These are phyloP conservation scores for Corynascus novoguineensis DNA, from an alignment of 495 filamentous ascomycete genomes.

Conservation along the genomic window DNA sequence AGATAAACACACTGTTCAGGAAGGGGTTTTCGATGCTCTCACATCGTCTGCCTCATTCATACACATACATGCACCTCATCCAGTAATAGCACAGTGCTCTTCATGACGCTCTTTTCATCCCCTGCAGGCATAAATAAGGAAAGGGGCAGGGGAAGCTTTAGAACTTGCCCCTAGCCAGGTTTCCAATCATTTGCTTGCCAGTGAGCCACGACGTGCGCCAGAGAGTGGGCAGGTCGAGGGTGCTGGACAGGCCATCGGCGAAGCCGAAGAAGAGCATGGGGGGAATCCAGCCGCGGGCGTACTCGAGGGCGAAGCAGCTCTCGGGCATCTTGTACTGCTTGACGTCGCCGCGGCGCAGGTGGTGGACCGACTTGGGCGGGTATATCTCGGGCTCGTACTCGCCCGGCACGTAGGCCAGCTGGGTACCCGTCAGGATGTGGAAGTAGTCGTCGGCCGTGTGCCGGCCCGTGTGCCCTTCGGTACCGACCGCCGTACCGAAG, in stretches of 20 bases:
- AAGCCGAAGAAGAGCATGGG: slow-evolving; percentile 85
- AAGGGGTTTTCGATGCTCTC: no score
- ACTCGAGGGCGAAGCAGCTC: slow-evolving; percentile 80
- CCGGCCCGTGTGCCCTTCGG: slow-evolving; percentile 78
- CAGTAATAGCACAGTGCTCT: no score
- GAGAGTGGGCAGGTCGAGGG: slow-evolving; percentile 70
- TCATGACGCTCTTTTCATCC: neutral
- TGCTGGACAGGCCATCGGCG: slow-evolving; percentile 69
- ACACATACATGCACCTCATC: no score
- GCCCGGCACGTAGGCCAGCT: slow-evolving; percentile 67
- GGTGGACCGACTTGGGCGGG: slow-evolving; percentile 68
- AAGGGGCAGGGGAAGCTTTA: slow-evolving; percentile 29
- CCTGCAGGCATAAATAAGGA: neutral
- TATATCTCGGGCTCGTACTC: slow-evolving; percentile 67
- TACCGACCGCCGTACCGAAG: slow-evolving; percentile 72
- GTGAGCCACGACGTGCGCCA: slow-evolving; percentile 71
- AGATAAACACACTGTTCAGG: no score
- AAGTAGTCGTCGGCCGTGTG: slow-evolving; percentile 93
- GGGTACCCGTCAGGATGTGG: slow-evolving; percentile 72
- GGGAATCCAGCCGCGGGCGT: slow-evolving; percentile 85
- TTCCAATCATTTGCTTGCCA: slow-evolving; percentile 63
- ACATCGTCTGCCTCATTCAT: no score
- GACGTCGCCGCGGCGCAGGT: slow-evolving; percentile 65
- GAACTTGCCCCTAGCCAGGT: slow-evolving; percentile 66
- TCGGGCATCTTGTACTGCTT: slow-evolving; percentile 84